Evolutionary conservation across 1,139 yeast genomes (phyloP).

Genomic region (Pichia sp.): DNA sequence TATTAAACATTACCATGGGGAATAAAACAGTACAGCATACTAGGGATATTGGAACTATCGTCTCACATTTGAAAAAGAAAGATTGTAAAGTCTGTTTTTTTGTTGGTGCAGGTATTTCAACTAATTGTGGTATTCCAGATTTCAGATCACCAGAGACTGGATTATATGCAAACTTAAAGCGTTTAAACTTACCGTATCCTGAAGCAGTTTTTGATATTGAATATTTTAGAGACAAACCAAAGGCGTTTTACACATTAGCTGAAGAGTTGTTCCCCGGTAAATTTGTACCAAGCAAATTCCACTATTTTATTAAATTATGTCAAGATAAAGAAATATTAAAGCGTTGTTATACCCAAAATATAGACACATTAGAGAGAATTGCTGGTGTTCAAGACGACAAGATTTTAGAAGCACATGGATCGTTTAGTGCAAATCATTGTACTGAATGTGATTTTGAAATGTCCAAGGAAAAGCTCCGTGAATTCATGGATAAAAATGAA

Average conservation of each 20-base stretch:
- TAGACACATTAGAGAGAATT: conserved; percentile 81
- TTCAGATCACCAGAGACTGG: conserved; percentile 92
- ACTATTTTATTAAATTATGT: conserved; percentile 58
- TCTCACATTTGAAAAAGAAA: conserved; percentile 19
- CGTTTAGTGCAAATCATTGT: conserved; percentile 81
- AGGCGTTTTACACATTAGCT: conserved; percentile 79
- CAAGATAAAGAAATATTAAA: conserved; percentile 56
- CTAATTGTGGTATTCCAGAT: conserved; percentile 92
- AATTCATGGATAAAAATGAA: conserved; percentile 26
- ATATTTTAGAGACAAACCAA: conserved; percentile 66
- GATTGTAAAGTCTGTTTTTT: conserved; percentile 33
- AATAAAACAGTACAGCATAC: conserved; percentile 8
- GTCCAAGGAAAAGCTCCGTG: conserved; percentile 43
- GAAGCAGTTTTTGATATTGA: conserved; percentile 94
- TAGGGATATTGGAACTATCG: conserved; percentile 17
- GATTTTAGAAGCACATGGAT: conserved; percentile 90
- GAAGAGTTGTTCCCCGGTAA: conserved; percentile 84
- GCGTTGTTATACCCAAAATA: conserved; percentile 84
- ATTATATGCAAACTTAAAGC: conserved; percentile 70
- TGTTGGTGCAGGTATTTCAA: conserved; percentile 92
- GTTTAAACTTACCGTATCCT: conserved; percentile 75
- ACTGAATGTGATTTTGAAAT: conserved; percentile 61
- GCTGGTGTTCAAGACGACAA: conserved; percentile 65
- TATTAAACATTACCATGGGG: not conserved
- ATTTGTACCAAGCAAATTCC: conserved; percentile 77